Evolutionary conservation across 148 eudicot species (phyloP).

Genomic region (Camellia sinensis): DNA sequence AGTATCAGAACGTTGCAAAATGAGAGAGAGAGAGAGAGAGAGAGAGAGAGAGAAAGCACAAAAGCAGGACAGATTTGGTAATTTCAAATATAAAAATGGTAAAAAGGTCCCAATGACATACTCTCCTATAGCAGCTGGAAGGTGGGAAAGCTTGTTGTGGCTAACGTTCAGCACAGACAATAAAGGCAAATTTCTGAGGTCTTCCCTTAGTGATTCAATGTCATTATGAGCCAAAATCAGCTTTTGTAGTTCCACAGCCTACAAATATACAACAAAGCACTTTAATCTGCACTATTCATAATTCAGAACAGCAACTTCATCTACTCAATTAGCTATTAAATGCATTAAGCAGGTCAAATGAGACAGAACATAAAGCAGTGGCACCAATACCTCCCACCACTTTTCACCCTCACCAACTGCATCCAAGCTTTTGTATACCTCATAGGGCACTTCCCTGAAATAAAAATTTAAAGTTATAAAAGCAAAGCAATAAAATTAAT

Average conservation of each 20-base stretch:
- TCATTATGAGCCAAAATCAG: slow-evolving; percentile 91
- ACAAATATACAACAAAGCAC: slow-evolving; percentile 17
- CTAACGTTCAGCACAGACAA: slow-evolving; percentile 78
- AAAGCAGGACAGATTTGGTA: not conserved
- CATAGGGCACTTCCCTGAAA: slow-evolving; percentile 81
- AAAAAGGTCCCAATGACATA: slow-evolving; percentile 31
- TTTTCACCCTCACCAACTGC: slow-evolving; percentile 71
- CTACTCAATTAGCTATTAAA: not conserved
- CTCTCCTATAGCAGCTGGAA: slow-evolving; percentile 96
- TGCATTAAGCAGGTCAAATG: slow-evolving; percentile 3
- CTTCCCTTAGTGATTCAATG: slow-evolving; percentile 73
- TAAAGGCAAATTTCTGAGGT: slow-evolving; percentile 65
- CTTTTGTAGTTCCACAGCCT: slow-evolving; percentile 97
- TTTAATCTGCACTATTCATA: not conserved
- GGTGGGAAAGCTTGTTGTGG: slow-evolving; percentile 82
- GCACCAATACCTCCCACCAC: slow-evolving; percentile 92
- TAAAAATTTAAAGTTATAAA: slow-evolving; percentile 10
- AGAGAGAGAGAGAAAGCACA: slow-evolving; percentile 10
- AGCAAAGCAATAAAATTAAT: not conserved
- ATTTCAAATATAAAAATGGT: not conserved
- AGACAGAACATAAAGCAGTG: slow-evolving; percentile 10
- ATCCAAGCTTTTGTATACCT: slow-evolving; percentile 84
- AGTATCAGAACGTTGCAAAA: not conserved
- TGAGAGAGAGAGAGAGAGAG: slow-evolving; percentile 11
- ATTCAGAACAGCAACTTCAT: not conserved